phyloP scores from a whole-genome alignment of 306 rosid species.

The Prinsepia uniflora region DNA sequence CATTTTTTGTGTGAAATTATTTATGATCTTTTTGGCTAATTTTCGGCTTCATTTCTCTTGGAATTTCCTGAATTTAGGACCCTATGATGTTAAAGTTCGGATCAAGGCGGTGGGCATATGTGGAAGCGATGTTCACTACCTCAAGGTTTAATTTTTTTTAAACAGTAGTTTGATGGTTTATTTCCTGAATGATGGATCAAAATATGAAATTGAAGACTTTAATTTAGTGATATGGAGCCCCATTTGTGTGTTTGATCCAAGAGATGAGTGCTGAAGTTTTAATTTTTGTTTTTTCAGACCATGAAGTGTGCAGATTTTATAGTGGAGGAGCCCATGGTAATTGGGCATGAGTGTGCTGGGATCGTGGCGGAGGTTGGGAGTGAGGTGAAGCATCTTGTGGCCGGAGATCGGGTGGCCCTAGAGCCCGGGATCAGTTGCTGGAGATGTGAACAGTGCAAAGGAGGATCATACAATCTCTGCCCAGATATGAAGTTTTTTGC shows the following conservation, averaged over 20 bases:
- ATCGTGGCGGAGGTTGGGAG: conserved; percentile 72
- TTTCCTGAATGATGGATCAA: neutral
- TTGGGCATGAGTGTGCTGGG: conserved; percentile 97
- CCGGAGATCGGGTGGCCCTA: conserved; percentile 75
- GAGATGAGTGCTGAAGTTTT: neutral
- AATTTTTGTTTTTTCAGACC: conserved; percentile 39
- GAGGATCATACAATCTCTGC: conserved; percentile 78
- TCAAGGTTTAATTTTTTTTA: conserved; percentile 40
- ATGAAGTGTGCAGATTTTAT: conserved; percentile 68
- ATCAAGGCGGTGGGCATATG: conserved; percentile 94
- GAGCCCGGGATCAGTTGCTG: conserved; percentile 91
- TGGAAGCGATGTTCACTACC: conserved; percentile 91
- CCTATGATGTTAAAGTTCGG: conserved; percentile 63
- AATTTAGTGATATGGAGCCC: neutral
- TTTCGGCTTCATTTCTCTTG: neutral
- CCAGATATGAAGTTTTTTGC: conserved; percentile 89
- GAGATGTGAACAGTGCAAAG: conserved; percentile 68
- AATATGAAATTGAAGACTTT: neutral
- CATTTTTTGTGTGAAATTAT: neutral
- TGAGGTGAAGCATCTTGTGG: conserved; percentile 47
- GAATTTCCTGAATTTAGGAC: conserved; percentile 41
- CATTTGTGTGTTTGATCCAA: neutral
- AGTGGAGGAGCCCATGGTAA: conserved; percentile 86
- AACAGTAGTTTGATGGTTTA: neutral
- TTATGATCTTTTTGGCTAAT: neutral